Conservation (phyloP, 768 basidiomycete species). For the Serendipita vermifera region DNA sequence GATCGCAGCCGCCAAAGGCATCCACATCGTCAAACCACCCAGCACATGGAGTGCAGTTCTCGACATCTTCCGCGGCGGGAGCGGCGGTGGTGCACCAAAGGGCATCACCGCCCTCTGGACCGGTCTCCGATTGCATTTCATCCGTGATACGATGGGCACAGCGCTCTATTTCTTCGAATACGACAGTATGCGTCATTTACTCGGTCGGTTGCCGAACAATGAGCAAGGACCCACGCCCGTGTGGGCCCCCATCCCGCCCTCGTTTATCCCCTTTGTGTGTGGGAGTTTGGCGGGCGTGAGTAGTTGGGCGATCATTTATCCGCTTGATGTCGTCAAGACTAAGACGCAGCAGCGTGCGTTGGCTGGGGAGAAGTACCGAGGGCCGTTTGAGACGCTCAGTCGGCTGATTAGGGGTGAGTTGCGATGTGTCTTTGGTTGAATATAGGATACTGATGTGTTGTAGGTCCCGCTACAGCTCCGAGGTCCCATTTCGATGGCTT, state of each 20-base stretch:
- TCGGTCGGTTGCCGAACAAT: constrained; percentile 63
- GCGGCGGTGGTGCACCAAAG: no score
- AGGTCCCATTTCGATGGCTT: constrained; percentile 54
- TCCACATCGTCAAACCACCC: constrained; percentile 61
- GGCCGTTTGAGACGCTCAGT: constrained; percentile 56
- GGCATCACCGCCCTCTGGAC: constrained; percentile 62
- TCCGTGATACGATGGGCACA: constrained; percentile 81
- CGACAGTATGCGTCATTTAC: constrained; percentile 75
- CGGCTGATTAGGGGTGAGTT: constrained; percentile 71
- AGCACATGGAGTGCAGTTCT: constrained; percentile 64
- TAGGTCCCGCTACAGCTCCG: constrained; percentile 73
- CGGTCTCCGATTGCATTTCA: constrained; percentile 81
- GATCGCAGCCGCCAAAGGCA: constrained; percentile 70
- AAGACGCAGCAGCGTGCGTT: constrained; percentile 90
- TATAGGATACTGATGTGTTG: not conserved
- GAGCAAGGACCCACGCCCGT: constrained; percentile 72
- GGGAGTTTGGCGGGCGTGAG: constrained; percentile 79
- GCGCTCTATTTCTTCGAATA: constrained; percentile 90
- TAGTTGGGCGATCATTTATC: constrained; percentile 76
- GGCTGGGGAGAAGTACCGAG: constrained; percentile 60
- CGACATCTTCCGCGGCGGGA: constrained; percentile 54
- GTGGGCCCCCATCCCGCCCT: constrained; percentile 71
- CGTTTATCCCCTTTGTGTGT: constrained; percentile 80
- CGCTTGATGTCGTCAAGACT: constrained; percentile 89
- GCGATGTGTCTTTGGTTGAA: constrained; percentile 3